Evolutionary conservation across 2,329 filamentous ascomycete genomes (phyloP).

Genomic region (Camillea tinctor): DNA sequence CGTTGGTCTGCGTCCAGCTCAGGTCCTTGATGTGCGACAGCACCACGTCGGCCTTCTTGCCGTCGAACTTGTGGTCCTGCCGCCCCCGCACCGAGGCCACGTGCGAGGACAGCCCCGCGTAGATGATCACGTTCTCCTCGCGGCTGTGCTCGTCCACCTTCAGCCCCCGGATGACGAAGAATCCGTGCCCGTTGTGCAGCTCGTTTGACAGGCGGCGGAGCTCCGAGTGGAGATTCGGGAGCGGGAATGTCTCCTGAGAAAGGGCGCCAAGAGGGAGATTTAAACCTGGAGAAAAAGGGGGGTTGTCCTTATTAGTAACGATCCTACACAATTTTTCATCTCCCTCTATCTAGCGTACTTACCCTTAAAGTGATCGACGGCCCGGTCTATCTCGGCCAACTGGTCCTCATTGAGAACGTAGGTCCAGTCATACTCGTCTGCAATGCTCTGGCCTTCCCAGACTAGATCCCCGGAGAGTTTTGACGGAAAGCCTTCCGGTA

Average conservation of each 20-base stretch:
- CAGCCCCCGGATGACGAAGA: conserved; percentile 60
- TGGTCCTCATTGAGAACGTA: conserved; percentile 47
- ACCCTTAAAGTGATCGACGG: conserved; percentile 44
- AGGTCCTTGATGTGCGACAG: conserved; percentile 64
- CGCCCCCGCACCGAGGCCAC: conserved; percentile 53
- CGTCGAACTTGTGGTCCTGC: conserved; percentile 48
- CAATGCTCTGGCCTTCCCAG: conserved; percentile 54
- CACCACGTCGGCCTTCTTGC: conserved; percentile 50
- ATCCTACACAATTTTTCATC: background rate
- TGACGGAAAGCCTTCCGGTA: conserved; percentile 51
- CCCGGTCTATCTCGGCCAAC: conserved; percentile 47
- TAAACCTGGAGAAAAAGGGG: conserved; percentile 2
- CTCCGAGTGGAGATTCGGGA: conserved; percentile 48
- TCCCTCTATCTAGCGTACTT: background rate
- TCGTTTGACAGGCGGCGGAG: conserved; percentile 53
- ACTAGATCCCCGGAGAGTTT: conserved; percentile 50
- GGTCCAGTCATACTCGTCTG: conserved; percentile 50
- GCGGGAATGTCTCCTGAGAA: conserved; percentile 51
- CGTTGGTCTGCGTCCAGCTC: conserved; percentile 28
- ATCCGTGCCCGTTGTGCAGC: conserved; percentile 57
- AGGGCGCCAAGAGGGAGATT: conserved; percentile 42
- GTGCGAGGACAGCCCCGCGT: conserved; percentile 58
- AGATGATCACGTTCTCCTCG: conserved; percentile 59
- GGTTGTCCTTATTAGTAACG: background rate
- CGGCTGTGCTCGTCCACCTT: conserved; percentile 50